phyloP scores from a whole-genome alignment of 176 grass and related monocot genomes.

The Eremochloa ophiuroides region DNA sequence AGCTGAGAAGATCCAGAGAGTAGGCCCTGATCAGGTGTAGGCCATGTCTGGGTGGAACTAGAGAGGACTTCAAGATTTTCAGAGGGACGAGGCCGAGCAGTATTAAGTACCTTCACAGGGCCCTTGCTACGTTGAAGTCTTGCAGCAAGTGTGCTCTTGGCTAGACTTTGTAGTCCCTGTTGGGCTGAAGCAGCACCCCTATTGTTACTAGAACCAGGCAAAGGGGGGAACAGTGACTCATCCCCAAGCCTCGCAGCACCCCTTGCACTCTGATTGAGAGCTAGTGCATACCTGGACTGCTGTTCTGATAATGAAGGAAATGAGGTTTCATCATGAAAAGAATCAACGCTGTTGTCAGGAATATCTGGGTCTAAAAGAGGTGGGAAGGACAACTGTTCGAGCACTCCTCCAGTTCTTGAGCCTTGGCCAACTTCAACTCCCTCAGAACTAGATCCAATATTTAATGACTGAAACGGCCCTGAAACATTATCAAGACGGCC shows the following conservation, averaged over 20 bases:
- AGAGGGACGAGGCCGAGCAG: slow-evolving; percentile 36
- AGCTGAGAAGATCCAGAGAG: slow-evolving; percentile 34
- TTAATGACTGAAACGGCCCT: slow-evolving; percentile 41
- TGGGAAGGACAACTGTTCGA: slow-evolving; percentile 81
- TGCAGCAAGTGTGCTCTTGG: slow-evolving; percentile 71
- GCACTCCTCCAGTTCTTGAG: slow-evolving; percentile 26
- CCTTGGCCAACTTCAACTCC: slow-evolving; percentile 32
- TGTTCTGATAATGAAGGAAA: slow-evolving; percentile 64
- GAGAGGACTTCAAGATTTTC: slow-evolving; percentile 42
- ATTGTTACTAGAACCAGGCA: slow-evolving; percentile 66
- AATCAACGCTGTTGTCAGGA: slow-evolving; percentile 40
- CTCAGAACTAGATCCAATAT: slow-evolving; percentile 30
- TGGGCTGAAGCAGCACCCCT: slow-evolving; percentile 39
- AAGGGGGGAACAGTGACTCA: slow-evolving; percentile 84
- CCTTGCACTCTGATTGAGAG: slow-evolving; percentile 69
- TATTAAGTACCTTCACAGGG: slow-evolving; percentile 49
- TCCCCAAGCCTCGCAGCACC: slow-evolving; percentile 49
- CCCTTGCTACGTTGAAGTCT: slow-evolving; percentile 62
- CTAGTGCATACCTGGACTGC: slow-evolving; percentile 67
- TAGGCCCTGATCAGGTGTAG: slow-evolving; percentile 42
- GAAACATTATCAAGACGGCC: slow-evolving; percentile 28
- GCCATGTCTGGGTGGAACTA: slow-evolving; percentile 32
- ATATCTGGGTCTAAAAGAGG: slow-evolving; percentile 67
- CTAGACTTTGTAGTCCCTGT: slow-evolving; percentile 58
- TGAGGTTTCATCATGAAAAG: slow-evolving; percentile 49